Evolutionary conservation across 257 asterid genomes (phyloP).

Genomic region (Solanum pennellii): DNA sequence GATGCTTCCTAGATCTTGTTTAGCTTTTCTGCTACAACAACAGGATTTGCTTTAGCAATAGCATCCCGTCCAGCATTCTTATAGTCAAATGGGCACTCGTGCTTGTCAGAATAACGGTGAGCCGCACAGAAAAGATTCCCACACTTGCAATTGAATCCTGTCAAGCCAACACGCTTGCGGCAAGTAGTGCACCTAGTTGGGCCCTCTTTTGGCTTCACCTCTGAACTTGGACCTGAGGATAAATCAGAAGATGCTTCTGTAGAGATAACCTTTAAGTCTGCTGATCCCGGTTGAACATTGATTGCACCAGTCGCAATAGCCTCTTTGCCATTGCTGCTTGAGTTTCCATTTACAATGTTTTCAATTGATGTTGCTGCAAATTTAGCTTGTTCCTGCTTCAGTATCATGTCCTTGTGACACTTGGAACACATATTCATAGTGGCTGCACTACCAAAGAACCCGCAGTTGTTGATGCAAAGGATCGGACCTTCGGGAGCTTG

Average conservation of each 20-base stretch:
- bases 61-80: conserved; percentile 39
- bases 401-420: conserved; percentile 41
- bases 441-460: conserved; percentile 52
- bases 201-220: conserved; percentile 25
- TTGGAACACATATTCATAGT: conserved; percentile 59
- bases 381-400: conserved; percentile 37
- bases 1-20: conserved; percentile 29
- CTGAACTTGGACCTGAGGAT: conserved; percentile 11
- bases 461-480: conserved; percentile 57
- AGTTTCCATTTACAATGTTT: conserved; percentile 35
- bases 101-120: conserved; percentile 55
- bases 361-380: conserved; percentile 43
- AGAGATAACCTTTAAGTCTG: conserved; percentile 15
- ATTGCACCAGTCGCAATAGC: conserved; percentile 5
- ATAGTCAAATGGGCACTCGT: conserved; percentile 46
- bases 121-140: conserved; percentile 42
- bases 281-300: background rate
- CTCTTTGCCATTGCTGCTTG: conserved; percentile 20
- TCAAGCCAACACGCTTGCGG: conserved; percentile 47
- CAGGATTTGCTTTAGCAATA: conserved; percentile 49
- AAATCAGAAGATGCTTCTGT: conserved; percentile 11
- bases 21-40: conserved; percentile 46
- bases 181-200: conserved; percentile 43
- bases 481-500: conserved; percentile 52
- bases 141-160: conserved; percentile 46